Conservation (phyloP, 139 green algal genomes). For the Zygnema circumcarinatum region DNA sequence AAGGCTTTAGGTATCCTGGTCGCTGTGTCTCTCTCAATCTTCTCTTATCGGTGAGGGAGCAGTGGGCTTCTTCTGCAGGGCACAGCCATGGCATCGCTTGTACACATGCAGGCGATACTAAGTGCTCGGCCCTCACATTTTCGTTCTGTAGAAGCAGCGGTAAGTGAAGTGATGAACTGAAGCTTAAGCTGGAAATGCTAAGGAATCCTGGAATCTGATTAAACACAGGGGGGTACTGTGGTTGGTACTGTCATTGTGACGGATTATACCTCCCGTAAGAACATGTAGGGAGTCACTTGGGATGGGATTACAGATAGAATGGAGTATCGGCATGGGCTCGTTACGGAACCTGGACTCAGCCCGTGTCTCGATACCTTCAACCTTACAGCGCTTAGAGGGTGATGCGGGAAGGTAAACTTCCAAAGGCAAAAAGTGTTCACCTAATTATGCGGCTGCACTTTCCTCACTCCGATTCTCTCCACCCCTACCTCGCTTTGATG, state of each 20-base stretch:
- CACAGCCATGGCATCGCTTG: constrained; percentile 49
- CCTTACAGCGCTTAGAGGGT: too few species aligned
- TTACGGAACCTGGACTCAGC: constrained; percentile 32
- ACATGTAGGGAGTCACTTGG: too few species aligned
- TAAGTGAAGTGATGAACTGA: too few species aligned
- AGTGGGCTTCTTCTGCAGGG: constrained; percentile 20
- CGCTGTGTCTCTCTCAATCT: constrained; percentile 24
- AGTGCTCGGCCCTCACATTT: constrained; percentile 25
- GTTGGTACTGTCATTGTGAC: too few species aligned
- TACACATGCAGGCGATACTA: constrained; percentile 44
- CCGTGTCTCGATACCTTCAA: constrained; percentile 29
- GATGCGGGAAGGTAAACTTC: too few species aligned
- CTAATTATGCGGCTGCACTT: too few species aligned
- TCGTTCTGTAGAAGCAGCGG: constrained; percentile 32
- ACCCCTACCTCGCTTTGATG: neutral
- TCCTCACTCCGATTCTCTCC: neutral
- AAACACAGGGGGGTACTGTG: too few species aligned
- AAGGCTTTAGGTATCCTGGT: neutral
- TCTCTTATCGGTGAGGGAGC: neutral
- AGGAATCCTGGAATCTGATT: too few species aligned
- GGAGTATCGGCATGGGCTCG: constrained; percentile 29
- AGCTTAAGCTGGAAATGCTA: too few species aligned
- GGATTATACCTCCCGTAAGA: too few species aligned
- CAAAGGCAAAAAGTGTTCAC: too few species aligned
- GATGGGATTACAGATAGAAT: constrained; percentile 25